A percentile compares a stretch with the other conserved stretches of the same genome.
Evolutionary conservation across 2,329 filamentous ascomycete genomes (phyloP).

Genomic region (Drechslerella coelobrocha): DNA sequence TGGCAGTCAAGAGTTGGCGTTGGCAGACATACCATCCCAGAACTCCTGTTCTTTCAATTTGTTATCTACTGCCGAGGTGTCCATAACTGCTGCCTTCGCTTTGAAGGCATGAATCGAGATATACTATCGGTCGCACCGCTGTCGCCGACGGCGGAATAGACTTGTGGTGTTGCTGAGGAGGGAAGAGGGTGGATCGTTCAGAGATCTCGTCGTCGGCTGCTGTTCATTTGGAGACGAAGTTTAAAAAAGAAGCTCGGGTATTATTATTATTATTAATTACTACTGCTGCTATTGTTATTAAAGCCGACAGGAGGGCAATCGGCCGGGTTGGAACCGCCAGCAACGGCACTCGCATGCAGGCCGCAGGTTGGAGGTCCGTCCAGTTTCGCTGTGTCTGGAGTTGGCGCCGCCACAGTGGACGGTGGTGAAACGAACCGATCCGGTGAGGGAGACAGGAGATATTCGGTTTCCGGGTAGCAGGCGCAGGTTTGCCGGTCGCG

Average conservation of each 20-base stretch:
- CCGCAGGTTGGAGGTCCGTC: not conserved
- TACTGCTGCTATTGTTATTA: not conserved
- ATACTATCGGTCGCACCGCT: conserved; percentile 7
- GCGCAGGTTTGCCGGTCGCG: not conserved
- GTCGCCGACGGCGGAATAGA: conserved; percentile 1
- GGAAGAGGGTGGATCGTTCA: not conserved
- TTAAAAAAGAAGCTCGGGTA: conserved; percentile 11
- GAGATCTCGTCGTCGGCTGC: not conserved
- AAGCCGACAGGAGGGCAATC: conserved; percentile 1
- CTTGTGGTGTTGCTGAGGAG: not conserved
- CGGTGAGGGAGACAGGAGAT: not conserved
- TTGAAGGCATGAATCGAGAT: conserved; percentile 48
- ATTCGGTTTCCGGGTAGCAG: not conserved
- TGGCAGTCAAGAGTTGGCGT: conserved; percentile 12
- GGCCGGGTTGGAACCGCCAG: not conserved
- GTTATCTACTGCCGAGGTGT: conserved; percentile 36
- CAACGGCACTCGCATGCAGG: conserved; percentile 6
- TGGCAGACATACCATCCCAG: conserved; percentile 74
- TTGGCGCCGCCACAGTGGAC: not conserved
- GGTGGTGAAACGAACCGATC: not conserved
- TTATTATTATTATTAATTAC: conserved; percentile 1
- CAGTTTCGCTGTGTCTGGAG: not conserved
- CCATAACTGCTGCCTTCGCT: conserved; percentile 36
- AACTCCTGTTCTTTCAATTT: conserved; percentile 78
- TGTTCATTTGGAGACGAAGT: conserved; percentile 9